Evolutionary conservation across 257 asterid genomes (phyloP), one percentile per base, ranked within the genome.

Genomic region (Haberlea rhodopensis): DNA sequence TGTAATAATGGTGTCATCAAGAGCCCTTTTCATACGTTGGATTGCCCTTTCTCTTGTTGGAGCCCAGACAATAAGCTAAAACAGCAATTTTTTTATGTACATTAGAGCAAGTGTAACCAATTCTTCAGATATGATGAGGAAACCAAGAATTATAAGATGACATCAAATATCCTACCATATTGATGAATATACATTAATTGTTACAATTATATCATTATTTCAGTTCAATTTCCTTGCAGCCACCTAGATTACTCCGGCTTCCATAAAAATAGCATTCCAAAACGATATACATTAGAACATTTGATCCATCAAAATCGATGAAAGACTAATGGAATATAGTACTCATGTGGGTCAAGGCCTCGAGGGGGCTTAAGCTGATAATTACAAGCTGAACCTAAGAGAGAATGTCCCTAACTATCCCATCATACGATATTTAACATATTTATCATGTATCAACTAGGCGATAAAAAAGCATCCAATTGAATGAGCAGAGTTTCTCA

Each of bases 1-100:
- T 76, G 85, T 83, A 43, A 94, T 90, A 43, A 86, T 80, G 75
- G 99, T 94, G 78, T 94, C 99, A 53, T 82, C 16, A 22, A 94
- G 99, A 68, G 99, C 99, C 79, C 99, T 82, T 80, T 94, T 94
- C 99, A 94, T 94, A 78, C 99, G 96, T 62, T 78, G 85, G 27
- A 94, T 90, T 60, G 99, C 99, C 75, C 85, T 82, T 59, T 87
- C 97, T 62, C 99, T 88, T 20, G 99, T 94, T 65, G 97, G 99
- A 71, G 88, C 99, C 99, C 99, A 94, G 24, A 94, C 99, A 53
- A 94, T 89, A 67, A 92, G 99, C 99, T 91, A 65, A n/a, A 49
- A 48, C 54, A 24, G 76, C 43, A 60, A 58, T 16, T 64, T 46
- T n/a, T n/a, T n/a, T n/a, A n/a, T 29, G 48, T n/a, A 56, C 43